Evolutionary conservation across 441 rosid genomes (phyloP).

Genomic region (Gossypium gossypioides): DNA sequence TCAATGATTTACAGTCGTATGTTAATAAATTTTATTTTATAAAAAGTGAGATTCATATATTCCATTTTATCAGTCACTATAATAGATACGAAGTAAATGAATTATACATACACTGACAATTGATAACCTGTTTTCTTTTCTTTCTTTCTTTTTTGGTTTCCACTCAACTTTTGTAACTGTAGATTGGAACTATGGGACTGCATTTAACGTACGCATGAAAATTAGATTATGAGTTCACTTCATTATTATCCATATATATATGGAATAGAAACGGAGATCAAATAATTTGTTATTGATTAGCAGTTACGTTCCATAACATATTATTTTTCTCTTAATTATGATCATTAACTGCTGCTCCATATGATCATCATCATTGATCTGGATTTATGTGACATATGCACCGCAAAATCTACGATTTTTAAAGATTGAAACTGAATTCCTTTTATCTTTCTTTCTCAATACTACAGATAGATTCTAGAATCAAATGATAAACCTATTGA

Average conservation of each 20-base stretch:
- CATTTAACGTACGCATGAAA: neutral
- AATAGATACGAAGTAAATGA: neutral
- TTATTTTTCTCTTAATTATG: neutral
- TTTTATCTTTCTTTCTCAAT: neutral
- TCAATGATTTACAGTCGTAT: neutral
- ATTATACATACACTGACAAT: neutral
- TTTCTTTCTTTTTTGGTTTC: too few relatives aligned
- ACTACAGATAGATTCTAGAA: too few relatives aligned
- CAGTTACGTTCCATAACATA: neutral
- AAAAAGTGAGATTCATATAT: too few relatives aligned
- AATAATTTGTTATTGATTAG: neutral
- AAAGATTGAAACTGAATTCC: neutral
- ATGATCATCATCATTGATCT: neutral
- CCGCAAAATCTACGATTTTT: too few relatives aligned
- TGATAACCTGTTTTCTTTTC: too few relatives aligned
- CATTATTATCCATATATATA: neutral
- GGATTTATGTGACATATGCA: too few relatives aligned
- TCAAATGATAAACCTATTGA: neutral
- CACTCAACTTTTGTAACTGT: neutral
- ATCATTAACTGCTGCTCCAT: neutral
- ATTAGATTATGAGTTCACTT: neutral
- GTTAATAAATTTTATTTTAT: too few relatives aligned
- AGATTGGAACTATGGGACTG: neutral
- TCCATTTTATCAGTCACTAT: too few relatives aligned
- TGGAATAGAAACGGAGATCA: neutral